Evolutionary conservation across 2,329 filamentous ascomycete genomes (phyloP).

Genomic region (Ophiostoma sp.): DNA sequence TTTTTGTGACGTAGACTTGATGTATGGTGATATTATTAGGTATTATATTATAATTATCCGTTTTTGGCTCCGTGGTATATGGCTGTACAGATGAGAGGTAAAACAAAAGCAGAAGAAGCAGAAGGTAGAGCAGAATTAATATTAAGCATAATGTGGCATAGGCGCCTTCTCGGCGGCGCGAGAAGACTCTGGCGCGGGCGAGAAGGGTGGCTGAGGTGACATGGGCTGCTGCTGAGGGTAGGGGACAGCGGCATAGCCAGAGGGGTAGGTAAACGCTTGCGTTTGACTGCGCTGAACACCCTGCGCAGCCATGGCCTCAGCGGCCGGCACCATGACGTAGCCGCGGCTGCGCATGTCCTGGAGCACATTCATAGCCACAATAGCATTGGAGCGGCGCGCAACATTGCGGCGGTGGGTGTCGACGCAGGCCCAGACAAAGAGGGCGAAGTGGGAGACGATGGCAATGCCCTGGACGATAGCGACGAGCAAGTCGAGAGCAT

Average conservation of each 20-base stretch:
- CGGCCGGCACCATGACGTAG: slow-evolving; percentile 22
- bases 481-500: background rate
- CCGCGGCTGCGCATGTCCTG: slow-evolving; percentile 22
- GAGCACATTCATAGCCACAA: slow-evolving; percentile 14
- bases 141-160: background rate
- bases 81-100: background rate
- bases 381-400: background rate
- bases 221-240: background rate
- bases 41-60: too few relatives aligned
- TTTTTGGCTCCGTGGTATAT: background rate
- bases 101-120: background rate
- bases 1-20: too few relatives aligned
- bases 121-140: background rate
- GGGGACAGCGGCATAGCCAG: background rate
- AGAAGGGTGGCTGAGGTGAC: background rate
- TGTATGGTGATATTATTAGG: too few relatives aligned
- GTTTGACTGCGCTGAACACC: background rate
- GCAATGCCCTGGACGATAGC: slow-evolving; percentile 39
- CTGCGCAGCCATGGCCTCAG: slow-evolving; percentile 8
- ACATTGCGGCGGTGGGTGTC: slow-evolving; percentile 24
- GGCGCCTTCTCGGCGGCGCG: background rate
- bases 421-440: slow-evolving; percentile 27
- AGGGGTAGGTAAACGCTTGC: background rate
- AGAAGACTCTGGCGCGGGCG: background rate
- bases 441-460: slow-evolving; percentile 38